Conservation (phyloP, 768 basidiomycete species). For the Suillus hirtellus region DNA sequence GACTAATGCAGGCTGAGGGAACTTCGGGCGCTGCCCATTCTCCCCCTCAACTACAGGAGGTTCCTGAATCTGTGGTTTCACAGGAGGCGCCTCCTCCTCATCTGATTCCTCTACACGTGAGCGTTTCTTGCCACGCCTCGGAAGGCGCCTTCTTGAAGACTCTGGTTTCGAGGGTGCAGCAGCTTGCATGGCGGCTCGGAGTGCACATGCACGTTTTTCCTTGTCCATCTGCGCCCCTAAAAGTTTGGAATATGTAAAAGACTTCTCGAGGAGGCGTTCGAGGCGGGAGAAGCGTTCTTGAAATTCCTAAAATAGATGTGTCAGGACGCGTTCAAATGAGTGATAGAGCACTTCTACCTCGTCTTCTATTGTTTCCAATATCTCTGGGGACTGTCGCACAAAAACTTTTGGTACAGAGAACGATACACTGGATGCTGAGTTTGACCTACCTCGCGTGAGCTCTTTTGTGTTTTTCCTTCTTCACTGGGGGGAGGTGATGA, state of each 20-base stretch:
- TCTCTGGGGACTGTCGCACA: conserved; percentile 17
- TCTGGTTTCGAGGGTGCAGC: conserved; percentile 10
- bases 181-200: conserved; percentile 31
- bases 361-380: conserved; percentile 19
- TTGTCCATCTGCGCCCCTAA: conserved; percentile 77
- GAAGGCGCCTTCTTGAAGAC: conserved; percentile 12
- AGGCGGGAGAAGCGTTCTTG: conserved; percentile 53
- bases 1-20: conserved; percentile 75
- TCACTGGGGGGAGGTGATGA: conserved; percentile 30
- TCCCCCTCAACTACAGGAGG: background rate
- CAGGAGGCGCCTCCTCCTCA: conserved; percentile 25
- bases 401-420: background rate
- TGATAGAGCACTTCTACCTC: conserved; percentile 13
- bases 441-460: conserved; percentile 22
- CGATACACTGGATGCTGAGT: background rate
- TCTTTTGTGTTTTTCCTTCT: conserved; percentile 1
- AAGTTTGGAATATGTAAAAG: conserved; percentile 70
- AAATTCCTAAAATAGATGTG: conserved; percentile 41
- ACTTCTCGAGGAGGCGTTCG: conserved; percentile 71
- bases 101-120: conserved; percentile 12
- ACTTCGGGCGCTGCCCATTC: conserved; percentile 33
- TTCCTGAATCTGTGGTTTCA: background rate
- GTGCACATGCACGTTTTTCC: conserved; percentile 36
- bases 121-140: conserved; percentile 13
- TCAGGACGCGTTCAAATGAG: background rate